Evolutionary conservation across 2,329 filamentous ascomycete genomes (phyloP), one percentile per base, ranked within the genome.

Genomic region (Aureobasidium musti): DNA sequence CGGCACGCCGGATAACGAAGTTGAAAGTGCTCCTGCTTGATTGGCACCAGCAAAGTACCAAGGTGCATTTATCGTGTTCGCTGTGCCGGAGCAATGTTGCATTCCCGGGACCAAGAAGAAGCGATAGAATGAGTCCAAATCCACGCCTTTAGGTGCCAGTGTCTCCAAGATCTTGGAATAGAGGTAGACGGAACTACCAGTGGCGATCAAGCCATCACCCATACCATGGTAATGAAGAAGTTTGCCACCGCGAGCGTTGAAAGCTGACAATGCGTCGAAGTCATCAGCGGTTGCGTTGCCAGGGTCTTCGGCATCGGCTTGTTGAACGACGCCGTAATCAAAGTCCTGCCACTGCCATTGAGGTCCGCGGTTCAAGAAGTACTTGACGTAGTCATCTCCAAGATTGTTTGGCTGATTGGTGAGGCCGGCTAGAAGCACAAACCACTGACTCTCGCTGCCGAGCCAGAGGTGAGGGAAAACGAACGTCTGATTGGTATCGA

Each of bases 111-210:
- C 77, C 23, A 79, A 69, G 73, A 81, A 81, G 71, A 78, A 76
- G 53, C 78, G 76, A 72, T 76, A 81, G 71, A 78, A 82, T 19
- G 73, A 71, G 50, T 79, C 75, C 1, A 80, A 68, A 3, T 77
- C 69, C 35, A 78, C 71, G 23, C 76, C 77, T 14, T 70, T 67
- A 0, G 77, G 75, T n/a, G 73, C 67, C 28, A 81, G 67, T 0
- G 74, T 74, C 7, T 73, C 73, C n/a, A 72, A 56, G 1, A 84
- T 79, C 19, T 80, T 77, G 21, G 79, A 76, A 73, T 84, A 83
- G 71, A 79, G 87, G 72, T 83, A 83, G 11, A 82, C 79, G 2
- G 81, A 82, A 23, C 82, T 79, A 0, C 81, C 80, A 0, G 81
- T 81, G 17, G 82, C 79, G 64, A 87, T 87, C 8, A 78, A 71